Percentiles rank a stretch among this genome's conserved stretches.
phyloP scores from a whole-genome alignment of 768 basidiomycete species.

The Rhizopogon salebrosus region DNA sequence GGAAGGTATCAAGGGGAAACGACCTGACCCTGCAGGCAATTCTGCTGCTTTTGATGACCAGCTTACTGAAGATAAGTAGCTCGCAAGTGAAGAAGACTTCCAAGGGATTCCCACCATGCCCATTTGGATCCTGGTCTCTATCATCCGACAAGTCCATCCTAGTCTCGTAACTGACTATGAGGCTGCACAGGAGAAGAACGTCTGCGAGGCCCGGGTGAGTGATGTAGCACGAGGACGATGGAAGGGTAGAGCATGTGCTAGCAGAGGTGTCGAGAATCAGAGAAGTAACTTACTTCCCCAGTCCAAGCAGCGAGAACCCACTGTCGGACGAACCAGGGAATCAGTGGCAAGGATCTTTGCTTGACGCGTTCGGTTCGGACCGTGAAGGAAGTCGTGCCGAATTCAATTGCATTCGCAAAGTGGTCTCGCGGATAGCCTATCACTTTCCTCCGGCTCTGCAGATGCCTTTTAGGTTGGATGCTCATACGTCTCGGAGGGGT shows the following conservation, averaged over 20 bases:
- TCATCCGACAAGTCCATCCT: conserved; percentile 39
- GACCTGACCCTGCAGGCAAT: conserved; percentile 13
- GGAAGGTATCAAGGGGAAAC: conserved; percentile 23
- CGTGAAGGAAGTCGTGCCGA: no score
- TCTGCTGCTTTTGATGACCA: conserved; percentile 8
- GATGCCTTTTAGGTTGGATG: no score
- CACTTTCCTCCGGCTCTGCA: no score
- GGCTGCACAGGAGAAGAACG: conserved; percentile 8
- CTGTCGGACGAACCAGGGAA: no score
- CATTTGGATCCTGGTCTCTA: conserved; percentile 39
- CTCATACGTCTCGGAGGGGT: conserved; percentile 1
- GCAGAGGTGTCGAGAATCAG: background rate
- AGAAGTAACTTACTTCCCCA: background rate
- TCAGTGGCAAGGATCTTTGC: no score
- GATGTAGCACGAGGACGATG: conserved; percentile 3
- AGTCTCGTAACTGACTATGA: conserved; percentile 31
- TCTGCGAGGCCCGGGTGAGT: conserved; percentile 23
- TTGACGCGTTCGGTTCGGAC: no score
- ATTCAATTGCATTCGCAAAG: no score
- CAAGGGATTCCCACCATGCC: conserved; percentile 22
- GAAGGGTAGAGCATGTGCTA: conserved; percentile 4
- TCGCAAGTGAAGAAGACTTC: conserved; percentile 9
- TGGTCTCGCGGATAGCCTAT: no score
- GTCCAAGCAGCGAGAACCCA: conserved; percentile 4
- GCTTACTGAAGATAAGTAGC: conserved; percentile 10